These are phyloP conservation scores for Pyrenophora graminea DNA, from an alignment of 2,329 filamentous ascomycete genomes.

Conservation along the genomic window DNA sequence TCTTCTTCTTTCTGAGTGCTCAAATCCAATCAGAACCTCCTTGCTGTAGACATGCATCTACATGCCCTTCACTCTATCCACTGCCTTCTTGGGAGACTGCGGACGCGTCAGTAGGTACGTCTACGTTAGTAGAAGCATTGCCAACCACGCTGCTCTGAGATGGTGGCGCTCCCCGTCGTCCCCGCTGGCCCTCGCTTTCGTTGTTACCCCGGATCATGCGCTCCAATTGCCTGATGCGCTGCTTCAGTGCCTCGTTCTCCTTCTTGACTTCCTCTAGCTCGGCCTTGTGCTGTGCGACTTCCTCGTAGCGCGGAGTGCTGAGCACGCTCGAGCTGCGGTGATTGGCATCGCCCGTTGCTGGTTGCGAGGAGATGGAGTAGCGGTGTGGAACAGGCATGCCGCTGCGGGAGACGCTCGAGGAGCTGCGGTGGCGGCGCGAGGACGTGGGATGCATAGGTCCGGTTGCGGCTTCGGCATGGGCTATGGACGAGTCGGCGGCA, in stretches of 20 bases:
- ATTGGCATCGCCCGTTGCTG: slow-evolving; percentile 26
- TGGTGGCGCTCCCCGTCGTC: slow-evolving; percentile 33
- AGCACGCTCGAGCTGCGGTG: slow-evolving; percentile 40
- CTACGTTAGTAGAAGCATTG: slow-evolving; percentile 5
- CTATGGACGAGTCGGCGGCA: slow-evolving; percentile 53
- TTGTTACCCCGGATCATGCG: slow-evolving; percentile 39
- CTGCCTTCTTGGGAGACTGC: slow-evolving; percentile 12
- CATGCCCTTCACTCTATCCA: slow-evolving; percentile 12
- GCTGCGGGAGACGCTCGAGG: slow-evolving; percentile 55
- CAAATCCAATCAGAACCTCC: no score
- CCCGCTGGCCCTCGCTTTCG: slow-evolving; percentile 37
- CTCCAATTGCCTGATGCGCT: slow-evolving; percentile 54
- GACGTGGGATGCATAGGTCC: slow-evolving; percentile 58
- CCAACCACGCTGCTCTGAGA: slow-evolving; percentile 11
- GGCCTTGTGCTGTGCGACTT: slow-evolving; percentile 50
- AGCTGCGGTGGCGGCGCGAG: slow-evolving; percentile 61
- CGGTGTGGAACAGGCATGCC: slow-evolving; percentile 37
- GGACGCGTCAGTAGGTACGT: slow-evolving; percentile 5
- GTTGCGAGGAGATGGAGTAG: slow-evolving; percentile 40
- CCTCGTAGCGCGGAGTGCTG: slow-evolving; percentile 48
- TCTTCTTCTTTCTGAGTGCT: no score
- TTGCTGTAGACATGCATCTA: background rate
- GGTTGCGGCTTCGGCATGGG: slow-evolving; percentile 48
- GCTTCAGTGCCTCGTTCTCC: slow-evolving; percentile 55
- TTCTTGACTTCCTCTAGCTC: slow-evolving; percentile 56